phyloP scores from a whole-genome alignment of 1,139 yeast species.

The Starmera stellimalicola region DNA sequence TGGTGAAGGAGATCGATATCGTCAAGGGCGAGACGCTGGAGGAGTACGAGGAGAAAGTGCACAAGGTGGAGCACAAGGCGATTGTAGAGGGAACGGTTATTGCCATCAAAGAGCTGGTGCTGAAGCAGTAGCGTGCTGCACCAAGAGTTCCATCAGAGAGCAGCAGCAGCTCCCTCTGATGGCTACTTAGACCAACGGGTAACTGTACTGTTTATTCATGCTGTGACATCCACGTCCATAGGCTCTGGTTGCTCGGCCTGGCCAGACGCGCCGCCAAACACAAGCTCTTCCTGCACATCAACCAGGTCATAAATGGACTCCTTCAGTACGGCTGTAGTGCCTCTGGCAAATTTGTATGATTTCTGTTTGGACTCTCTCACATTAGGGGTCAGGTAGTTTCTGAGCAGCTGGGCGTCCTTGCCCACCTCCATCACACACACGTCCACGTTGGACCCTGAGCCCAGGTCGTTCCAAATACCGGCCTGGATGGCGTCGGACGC shows the following conservation, averaged over 20 bases:
- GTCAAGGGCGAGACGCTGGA: constrained; percentile 67
- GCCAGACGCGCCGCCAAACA: constrained; percentile 23
- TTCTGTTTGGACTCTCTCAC: constrained; percentile 72
- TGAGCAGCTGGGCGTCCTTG: constrained; percentile 70
- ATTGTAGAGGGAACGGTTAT: constrained; percentile 82
- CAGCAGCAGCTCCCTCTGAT: no score
- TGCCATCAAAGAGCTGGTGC: constrained; percentile 36
- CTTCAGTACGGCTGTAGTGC: constrained; percentile 80
- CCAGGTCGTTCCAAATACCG: constrained; percentile 98
- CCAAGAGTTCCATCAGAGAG: no score
- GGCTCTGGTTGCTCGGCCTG: no score
- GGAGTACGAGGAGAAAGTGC: constrained; percentile 77
- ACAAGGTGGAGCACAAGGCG: constrained; percentile 74
- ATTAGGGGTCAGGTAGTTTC: constrained; percentile 90
- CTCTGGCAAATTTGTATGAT: constrained; percentile 79
- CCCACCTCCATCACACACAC: constrained; percentile 93
- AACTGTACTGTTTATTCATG: background rate
- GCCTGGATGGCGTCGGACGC: constrained; percentile 93
- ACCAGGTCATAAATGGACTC: constrained; percentile 56
- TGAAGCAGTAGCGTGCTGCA: constrained; percentile 4
- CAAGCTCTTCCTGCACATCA: constrained; percentile 62
- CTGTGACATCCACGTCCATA: constrained; percentile 64
- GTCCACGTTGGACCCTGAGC: constrained; percentile 97
- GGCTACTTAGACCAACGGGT: background rate
- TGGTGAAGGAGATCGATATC: constrained; percentile 70